phyloP scores from a whole-genome alignment of 768 basidiomycete genomes.

The Trametes maxima region DNA sequence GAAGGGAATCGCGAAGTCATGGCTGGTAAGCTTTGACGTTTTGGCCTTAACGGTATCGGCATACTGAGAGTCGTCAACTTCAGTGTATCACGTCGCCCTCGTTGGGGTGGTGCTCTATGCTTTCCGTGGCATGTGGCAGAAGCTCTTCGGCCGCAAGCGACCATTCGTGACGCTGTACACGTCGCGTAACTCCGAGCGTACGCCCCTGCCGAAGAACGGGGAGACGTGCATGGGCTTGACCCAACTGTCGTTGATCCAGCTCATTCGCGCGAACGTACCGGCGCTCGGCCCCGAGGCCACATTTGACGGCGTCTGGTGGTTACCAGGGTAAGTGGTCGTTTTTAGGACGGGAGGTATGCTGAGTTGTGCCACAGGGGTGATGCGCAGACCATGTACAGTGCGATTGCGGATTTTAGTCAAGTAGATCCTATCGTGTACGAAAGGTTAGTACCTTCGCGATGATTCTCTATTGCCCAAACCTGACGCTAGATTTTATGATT shows the following conservation, averaged over 20 bases:
- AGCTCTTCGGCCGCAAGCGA: too few species aligned
- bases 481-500: neutral
- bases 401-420: constrained; percentile 58
- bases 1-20: too few species aligned
- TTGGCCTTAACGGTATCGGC: too few species aligned
- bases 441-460: constrained; percentile 38
- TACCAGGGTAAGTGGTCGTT: constrained; percentile 24
- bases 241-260: constrained; percentile 6
- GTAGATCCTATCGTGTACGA: constrained; percentile 54
- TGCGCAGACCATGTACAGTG: constrained; percentile 59
- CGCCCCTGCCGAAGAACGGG: constrained; percentile 1
- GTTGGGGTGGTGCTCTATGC: too few species aligned
- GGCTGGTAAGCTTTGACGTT: neutral
- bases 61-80: too few species aligned
- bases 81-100: too few species aligned
- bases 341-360: neutral
- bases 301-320: constrained; percentile 25
- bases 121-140: too few species aligned
- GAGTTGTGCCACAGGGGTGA: constrained; percentile 52
- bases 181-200: neutral
- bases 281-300: constrained; percentile 6
- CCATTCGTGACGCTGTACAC: neutral
- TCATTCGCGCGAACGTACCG: constrained; percentile 13
- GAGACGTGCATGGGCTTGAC: neutral
- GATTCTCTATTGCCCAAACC: too few species aligned